Percentiles rank a stretch among this genome's conserved stretches.
Evolutionary conservation across 768 basidiomycete genomes (phyloP).

Genomic region (Solioccasus polychromus): DNA sequence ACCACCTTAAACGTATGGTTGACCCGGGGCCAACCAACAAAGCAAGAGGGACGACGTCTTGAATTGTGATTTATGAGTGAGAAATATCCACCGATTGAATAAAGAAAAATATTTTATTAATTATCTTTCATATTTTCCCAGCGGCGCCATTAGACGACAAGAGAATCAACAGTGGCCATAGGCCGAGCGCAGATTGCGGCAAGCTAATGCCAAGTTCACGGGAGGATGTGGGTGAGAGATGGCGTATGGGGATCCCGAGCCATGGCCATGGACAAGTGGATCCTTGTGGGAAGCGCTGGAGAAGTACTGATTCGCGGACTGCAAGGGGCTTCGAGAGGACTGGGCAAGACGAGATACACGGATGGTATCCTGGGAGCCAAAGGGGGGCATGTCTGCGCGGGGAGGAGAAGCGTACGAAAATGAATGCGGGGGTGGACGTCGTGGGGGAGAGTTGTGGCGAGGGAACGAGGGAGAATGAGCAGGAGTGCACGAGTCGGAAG

Average conservation of each 20-base stretch:
- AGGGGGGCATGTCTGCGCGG: constrained; percentile 34
- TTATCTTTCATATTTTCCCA: constrained; percentile 5
- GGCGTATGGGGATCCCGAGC: constrained; percentile 6
- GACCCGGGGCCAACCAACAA: constrained; percentile 4
- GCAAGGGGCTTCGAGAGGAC: constrained; percentile 22
- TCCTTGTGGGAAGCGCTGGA: constrained; percentile 9
- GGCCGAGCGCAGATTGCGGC: constrained; percentile 11
- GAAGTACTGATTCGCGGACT: constrained; percentile 27
- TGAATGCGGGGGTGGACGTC: constrained; percentile 2
- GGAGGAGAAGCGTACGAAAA: constrained; percentile 35
- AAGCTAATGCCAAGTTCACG: constrained; percentile 10
- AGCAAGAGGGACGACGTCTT: constrained; percentile 14
- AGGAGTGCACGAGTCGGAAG: constrained; percentile 4
- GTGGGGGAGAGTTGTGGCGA: not conserved
- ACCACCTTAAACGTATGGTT: constrained; percentile 5
- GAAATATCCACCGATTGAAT: constrained; percentile 15
- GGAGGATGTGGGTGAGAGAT: constrained; percentile 6
- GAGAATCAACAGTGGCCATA: too few relatives aligned
- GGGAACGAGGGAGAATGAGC: constrained; percentile 8
- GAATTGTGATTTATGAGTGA: constrained; percentile 12
- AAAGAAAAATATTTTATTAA: constrained; percentile 15
- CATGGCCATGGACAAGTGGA: not conserved
- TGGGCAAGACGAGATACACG: constrained; percentile 30
- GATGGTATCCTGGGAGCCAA: constrained; percentile 39
- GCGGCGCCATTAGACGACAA: too few relatives aligned